Evolutionary conservation across 148 eudicot genomes (phyloP).

Genomic region (Vaccinium vitisidaea): DNA sequence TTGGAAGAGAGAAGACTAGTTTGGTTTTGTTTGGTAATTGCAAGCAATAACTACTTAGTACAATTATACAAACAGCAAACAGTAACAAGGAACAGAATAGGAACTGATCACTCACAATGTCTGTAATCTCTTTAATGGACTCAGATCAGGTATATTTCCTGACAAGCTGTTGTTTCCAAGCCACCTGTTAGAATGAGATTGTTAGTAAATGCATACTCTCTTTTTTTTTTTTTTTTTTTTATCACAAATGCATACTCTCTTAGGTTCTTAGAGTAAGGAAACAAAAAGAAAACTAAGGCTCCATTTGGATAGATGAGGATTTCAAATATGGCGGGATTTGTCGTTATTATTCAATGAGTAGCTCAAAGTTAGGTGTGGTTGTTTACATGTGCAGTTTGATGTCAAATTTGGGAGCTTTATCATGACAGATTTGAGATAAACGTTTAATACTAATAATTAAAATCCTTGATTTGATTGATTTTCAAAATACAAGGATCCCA

Average conservation of each 20-base stretch:
- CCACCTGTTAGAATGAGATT: conserved; percentile 47
- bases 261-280: neutral
- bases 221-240: too few species aligned
- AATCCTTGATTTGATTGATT: neutral
- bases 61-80: conserved; percentile 1
- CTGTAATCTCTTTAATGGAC: conserved; percentile 49
- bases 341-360: neutral
- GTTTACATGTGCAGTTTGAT: neutral
- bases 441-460: neutral
- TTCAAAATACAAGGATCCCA: neutral
- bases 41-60: neutral
- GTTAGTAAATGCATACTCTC: conserved; percentile 13
- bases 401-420: neutral
- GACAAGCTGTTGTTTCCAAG: conserved; percentile 66
- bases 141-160: conserved; percentile 70
- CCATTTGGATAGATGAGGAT: neutral
- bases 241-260: conserved; percentile 7
- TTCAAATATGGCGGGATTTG: neutral
- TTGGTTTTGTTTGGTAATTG: neutral
- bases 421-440: neutral
- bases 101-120: conserved; percentile 52
- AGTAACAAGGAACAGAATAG: conserved; percentile 1
- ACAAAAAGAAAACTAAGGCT: neutral
- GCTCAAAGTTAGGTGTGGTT: neutral
- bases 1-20: neutral